phyloP scores from a whole-genome alignment of 2,329 filamentous ascomycete species.

The Alternaria novae-zelandiae region DNA sequence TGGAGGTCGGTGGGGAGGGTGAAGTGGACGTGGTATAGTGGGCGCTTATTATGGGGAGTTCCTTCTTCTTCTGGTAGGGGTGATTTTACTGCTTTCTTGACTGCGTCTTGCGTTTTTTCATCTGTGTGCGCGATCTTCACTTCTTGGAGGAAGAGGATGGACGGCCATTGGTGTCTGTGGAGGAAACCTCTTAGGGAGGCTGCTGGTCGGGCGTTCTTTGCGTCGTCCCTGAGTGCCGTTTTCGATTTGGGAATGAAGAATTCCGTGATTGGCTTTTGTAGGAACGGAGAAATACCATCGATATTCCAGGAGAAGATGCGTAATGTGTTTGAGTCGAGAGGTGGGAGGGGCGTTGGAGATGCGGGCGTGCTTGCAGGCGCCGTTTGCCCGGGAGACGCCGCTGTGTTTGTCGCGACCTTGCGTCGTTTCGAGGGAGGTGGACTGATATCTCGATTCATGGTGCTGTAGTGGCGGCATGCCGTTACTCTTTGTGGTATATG shows the following conservation, averaged over 20 bases:
- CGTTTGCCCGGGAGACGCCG: neutral
- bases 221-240: neutral
- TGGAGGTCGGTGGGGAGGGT: constrained; percentile 57
- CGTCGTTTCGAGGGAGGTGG: constrained; percentile 33
- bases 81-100: constrained; percentile 48
- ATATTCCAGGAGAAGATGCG: constrained; percentile 58
- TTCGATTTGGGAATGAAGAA: constrained; percentile 39
- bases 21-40: constrained; percentile 54
- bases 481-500: neutral
- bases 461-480: neutral
- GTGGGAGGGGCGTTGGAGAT: constrained; percentile 5
- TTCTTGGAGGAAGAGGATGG: constrained; percentile 57
- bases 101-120: constrained; percentile 45
- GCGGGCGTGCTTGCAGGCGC: neutral
- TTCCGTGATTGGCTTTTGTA: constrained; percentile 50
- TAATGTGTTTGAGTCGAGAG: constrained; percentile 23
- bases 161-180: constrained; percentile 53
- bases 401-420: constrained; percentile 11
- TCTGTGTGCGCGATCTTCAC: constrained; percentile 56
- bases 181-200: constrained; percentile 52
- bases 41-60: constrained; percentile 19
- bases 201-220: constrained; percentile 6
- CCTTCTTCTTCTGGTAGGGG: neutral
- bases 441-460: constrained; percentile 32
- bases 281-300: constrained; percentile 55